Base-by-base conservation (phyloP, 176 grass and related monocot genomes). In the Bothriochloa decipiens region DNA sequence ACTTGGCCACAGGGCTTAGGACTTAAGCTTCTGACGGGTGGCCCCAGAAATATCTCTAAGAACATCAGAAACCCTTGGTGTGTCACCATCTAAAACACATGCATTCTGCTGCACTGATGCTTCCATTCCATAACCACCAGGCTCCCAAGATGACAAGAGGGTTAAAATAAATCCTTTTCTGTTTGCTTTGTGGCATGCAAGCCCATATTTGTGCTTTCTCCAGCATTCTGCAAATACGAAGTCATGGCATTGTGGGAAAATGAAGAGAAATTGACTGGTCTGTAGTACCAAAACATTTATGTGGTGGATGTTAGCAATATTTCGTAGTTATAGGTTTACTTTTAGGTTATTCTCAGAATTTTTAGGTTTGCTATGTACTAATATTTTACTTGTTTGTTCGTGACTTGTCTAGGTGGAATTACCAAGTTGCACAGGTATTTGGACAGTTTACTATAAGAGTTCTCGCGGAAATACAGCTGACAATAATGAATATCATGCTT, bases 391-490 rank as follows among this genome's bases (percentile, higher is more conserved):
- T 82, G 68, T 86, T 86, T 83, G 11, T 84, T 86, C 42, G 61
- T 72, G 26, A 53, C 26, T 32, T 90, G n/a, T 86, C 43, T 84
- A 98, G 92, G 96, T 98, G 63, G 89, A 95, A 72, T 77, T 98
- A 77, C 85, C 91, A 89, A 90, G 96, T 68, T 98, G 96, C 89
- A 95, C 90, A 90, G 96, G 96, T 73, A 98, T 98, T 66, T 98
- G 96, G 96, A 93, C 92, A 79, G 96, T 98, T 65, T 98, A 98
- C 80, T 92, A 98, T 82, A 98, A 98, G 78, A 95, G 90, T 83
- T 90, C 87, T 40, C 96, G 96, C 79, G 87, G 86, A 76, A 91
- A 89, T 79, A 74, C 77, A 74, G 64, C 75, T 66, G 96, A 98
- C 77, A 87, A 95, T 33, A 92, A 95, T 71, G 96, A 98, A 93